phyloP scores from a whole-genome alignment of 257 asterid species.

The Pogostemon cablin region DNA sequence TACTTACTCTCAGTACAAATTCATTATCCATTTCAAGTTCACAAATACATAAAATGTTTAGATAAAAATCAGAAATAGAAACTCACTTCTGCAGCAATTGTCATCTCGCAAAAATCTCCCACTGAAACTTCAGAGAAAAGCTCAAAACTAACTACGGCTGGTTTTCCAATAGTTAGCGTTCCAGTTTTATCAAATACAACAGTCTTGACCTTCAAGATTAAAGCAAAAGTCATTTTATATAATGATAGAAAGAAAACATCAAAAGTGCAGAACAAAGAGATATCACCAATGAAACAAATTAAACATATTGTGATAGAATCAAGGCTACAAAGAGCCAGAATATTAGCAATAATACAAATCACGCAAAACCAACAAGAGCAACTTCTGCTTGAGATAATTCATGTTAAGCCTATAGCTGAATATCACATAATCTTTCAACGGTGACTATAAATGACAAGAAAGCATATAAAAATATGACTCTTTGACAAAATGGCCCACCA shows the following conservation, averaged over 20 bases:
- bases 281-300: background rate
- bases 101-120: conserved; percentile 84
- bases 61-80: conserved; percentile 16
- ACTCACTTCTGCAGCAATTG: conserved; percentile 91
- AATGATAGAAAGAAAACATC: conserved; percentile 14
- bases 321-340: no score
- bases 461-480: no score
- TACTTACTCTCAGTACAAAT: conserved; percentile 13
- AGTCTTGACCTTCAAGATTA: conserved; percentile 66
- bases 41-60: background rate
- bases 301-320: background rate
- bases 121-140: conserved; percentile 67
- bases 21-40: conserved; percentile 5
- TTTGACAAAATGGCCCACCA: no score
- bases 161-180: conserved; percentile 87
- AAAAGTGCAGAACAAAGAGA: conserved; percentile 23
- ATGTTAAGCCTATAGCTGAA: no score
- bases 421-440: no score
- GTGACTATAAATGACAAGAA: no score
- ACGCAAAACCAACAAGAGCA: no score
- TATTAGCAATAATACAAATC: no score
- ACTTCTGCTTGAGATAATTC: no score
- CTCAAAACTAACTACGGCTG: conserved; percentile 83
- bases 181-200: conserved; percentile 94
- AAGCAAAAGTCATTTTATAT: conserved; percentile 21